Conservation (phyloP, 2,329 filamentous ascomycete species). For the Erysiphe pisi region DNA sequence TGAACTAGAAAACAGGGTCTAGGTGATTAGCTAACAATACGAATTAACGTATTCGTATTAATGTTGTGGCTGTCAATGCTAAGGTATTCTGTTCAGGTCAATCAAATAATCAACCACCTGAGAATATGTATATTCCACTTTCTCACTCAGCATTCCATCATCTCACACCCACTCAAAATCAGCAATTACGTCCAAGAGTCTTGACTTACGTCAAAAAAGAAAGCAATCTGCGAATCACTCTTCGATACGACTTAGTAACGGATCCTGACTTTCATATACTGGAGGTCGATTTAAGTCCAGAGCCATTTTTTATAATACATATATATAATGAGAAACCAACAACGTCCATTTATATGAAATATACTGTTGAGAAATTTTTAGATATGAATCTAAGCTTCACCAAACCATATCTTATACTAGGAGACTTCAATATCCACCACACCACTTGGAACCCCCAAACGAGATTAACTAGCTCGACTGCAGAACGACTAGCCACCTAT, state of each 20-base stretch:
- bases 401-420: not conserved
- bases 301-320: not conserved
- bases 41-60: too few relatives aligned
- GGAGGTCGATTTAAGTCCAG: not conserved
- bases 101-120: too few relatives aligned
- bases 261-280: not conserved
- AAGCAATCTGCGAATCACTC: not conserved
- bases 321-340: not conserved
- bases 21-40: too few relatives aligned
- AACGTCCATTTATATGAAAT: too few relatives aligned
- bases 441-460: not conserved
- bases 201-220: not conserved
- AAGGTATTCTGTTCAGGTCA: too few relatives aligned
- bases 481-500: not conserved
- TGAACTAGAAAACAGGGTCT: too few relatives aligned
- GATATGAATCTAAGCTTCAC: too few relatives aligned
- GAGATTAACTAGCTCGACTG: not conserved
- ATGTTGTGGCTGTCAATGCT: too few relatives aligned
- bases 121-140: too few relatives aligned
- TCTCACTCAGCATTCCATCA: too few relatives aligned
- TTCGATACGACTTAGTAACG: not conserved
- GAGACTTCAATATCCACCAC: not conserved
- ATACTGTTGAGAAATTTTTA: too few relatives aligned
- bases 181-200: not conserved
- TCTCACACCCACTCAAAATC: too few relatives aligned